Percentiles rank a stretch among this genome's conserved stretches.
Evolutionary conservation across 164 flowering plant species (phyloP).

Genomic region (Sextonia rubra): DNA sequence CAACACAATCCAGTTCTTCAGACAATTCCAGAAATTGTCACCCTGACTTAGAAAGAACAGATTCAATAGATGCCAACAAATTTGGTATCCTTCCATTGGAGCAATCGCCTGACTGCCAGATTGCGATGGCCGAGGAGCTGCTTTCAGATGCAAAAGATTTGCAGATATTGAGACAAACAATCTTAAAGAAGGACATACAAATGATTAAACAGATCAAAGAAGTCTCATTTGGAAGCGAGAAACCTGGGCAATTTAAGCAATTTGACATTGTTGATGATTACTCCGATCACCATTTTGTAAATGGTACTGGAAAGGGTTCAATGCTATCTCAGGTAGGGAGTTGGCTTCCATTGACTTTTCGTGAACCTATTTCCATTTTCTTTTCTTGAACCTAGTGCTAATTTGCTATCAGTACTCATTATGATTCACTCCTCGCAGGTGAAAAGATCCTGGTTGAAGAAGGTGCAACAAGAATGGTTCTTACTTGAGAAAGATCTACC

Average conservation of each 20-base stretch:
- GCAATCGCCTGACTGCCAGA: conserved; percentile 25
- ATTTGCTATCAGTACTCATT: background rate
- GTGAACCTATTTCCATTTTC: background rate
- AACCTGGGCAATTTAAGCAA: conserved; percentile 33
- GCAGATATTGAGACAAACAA: conserved; percentile 13
- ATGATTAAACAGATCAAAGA: conserved; percentile 17
- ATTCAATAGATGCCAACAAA: conserved; percentile 19
- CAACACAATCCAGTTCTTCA: conserved; percentile 13
- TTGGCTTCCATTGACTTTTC: background rate
- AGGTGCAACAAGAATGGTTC: conserved; percentile 91
- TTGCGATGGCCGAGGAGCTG: conserved; percentile 15
- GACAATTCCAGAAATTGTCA: conserved; percentile 3
- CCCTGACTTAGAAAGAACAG: conserved; percentile 1
- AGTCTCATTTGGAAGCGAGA: conserved; percentile 4
- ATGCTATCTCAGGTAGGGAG: conserved; percentile 44
- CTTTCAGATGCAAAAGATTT: conserved; percentile 15
- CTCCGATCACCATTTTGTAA: conserved; percentile 68
- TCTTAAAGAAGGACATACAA: conserved; percentile 17
- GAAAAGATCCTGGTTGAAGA: conserved; percentile 72
- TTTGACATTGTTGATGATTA: conserved; percentile 71
- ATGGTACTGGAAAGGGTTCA: conserved; percentile 31
- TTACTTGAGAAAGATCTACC: conserved; percentile 76
- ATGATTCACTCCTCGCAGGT: conserved; percentile 28
- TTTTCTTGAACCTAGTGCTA: background rate
- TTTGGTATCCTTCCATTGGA: conserved; percentile 15